phyloP scores from a whole-genome alignment of 1,284 basidiomycete genomes.

The Stereum hirsutum region DNA sequence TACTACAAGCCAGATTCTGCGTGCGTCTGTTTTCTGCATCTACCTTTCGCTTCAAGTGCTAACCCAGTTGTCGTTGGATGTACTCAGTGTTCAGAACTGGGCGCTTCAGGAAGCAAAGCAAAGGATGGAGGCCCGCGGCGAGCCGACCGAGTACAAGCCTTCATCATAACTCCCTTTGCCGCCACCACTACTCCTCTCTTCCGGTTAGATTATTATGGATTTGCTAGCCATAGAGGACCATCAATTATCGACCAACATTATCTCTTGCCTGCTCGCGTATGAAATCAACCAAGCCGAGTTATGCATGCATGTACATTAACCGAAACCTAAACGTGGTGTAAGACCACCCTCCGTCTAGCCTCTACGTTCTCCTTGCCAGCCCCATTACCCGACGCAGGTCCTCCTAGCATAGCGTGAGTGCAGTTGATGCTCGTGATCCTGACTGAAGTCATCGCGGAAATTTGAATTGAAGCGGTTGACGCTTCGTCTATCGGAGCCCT shows the following conservation, averaged over 20 bases:
- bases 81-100: slow-evolving; percentile 79
- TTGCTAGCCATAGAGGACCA: no score
- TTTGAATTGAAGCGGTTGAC: no score
- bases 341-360: no score
- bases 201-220: no score
- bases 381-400: no score
- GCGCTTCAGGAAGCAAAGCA: slow-evolving; percentile 82
- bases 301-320: not conserved
- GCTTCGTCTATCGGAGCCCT: not conserved
- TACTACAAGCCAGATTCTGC: slow-evolving; percentile 97
- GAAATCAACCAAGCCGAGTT: no score
- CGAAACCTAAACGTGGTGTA: no score
- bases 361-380: no score
- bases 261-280: no score
- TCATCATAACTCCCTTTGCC: slow-evolving; percentile 10
- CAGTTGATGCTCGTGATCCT: slow-evolving; percentile 24
- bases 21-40: slow-evolving; percentile 37
- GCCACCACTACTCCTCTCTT: no score
- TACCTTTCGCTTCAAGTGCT: not conserved
- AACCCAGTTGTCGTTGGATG: not conserved
- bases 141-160: slow-evolving; percentile 73
- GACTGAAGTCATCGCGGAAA: no score
- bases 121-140: slow-evolving; percentile 83
- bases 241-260: no score
- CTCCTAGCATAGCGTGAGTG: slow-evolving; percentile 9